Percentiles rank a stretch among this genome's conserved stretches.
phyloP scores from a whole-genome alignment of 129 eudicot species.

The Deinandra increscens region DNA sequence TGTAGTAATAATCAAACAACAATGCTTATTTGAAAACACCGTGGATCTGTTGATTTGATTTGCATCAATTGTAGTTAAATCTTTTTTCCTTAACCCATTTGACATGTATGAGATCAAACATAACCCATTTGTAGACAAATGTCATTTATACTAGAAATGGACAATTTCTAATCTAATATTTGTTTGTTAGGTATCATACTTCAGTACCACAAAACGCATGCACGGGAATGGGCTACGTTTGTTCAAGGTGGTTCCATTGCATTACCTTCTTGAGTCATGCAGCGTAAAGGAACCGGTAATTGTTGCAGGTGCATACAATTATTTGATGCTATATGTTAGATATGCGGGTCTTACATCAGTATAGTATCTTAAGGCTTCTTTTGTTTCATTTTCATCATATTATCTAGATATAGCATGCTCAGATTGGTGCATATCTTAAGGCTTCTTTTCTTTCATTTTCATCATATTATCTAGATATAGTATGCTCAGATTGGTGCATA shows the following conservation, averaged over 20 bases:
- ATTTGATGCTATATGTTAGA: constrained; percentile 64
- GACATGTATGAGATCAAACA: not conserved
- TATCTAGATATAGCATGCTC: not conserved
- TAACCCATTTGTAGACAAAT: not conserved
- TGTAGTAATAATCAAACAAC: too few species aligned
- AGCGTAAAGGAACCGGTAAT: constrained; percentile 78
- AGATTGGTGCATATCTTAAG: too few species aligned
- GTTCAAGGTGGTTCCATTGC: constrained; percentile 58
- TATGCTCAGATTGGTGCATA: too few species aligned
- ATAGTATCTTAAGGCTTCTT: constrained; percentile 23
- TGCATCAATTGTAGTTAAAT: not conserved
- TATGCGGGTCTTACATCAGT: constrained; percentile 79
- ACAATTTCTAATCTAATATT: constrained; percentile 6
- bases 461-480: too few species aligned
- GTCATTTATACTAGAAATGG: not conserved
- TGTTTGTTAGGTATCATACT: constrained; percentile 49
- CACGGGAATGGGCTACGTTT: constrained; percentile 47
- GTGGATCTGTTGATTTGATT: not conserved
- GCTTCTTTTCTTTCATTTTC: too few species aligned
- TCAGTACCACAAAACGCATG: constrained; percentile 44
- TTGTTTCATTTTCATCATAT: not conserved
- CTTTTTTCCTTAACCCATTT: not conserved
- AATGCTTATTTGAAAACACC: not conserved
- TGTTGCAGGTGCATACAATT: constrained; percentile 65
- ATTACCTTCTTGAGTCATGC: constrained; percentile 59